Evolutionary conservation across 805 yeast genomes (phyloP).

Genomic region (Candida vaughaniae): DNA sequence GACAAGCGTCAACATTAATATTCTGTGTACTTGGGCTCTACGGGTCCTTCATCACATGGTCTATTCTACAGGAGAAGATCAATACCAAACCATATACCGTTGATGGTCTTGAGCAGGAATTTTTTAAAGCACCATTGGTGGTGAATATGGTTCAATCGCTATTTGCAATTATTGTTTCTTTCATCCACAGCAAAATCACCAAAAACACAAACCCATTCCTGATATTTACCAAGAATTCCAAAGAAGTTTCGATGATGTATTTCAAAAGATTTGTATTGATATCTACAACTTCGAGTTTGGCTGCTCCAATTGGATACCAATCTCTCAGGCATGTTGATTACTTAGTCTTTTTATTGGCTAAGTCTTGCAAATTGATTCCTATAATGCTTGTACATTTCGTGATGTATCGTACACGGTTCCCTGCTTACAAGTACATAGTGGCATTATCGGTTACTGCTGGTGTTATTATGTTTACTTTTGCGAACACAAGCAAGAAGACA

Average conservation of each 20-base stretch:
- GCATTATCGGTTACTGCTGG: conserved; percentile 81
- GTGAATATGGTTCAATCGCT: conserved; percentile 72
- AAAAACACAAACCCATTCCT: conserved; percentile 26
- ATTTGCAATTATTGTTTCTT: conserved; percentile 71
- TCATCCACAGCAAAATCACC: conserved; percentile 47
- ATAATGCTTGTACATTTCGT: conserved; percentile 82
- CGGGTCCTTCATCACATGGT: conserved; percentile 87
- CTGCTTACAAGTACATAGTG: conserved; percentile 72
- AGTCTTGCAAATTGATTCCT: conserved; percentile 91
- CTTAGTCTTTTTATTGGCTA: conserved; percentile 79
- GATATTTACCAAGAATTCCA: conserved; percentile 33
- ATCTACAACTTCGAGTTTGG: conserved; percentile 71
- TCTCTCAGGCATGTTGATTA: conserved; percentile 83
- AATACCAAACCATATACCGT: conserved; percentile 71
- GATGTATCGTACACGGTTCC: conserved; percentile 69
- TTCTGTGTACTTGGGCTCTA: conserved; percentile 65
- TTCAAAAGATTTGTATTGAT: conserved; percentile 47
- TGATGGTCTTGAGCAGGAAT: conserved; percentile 23
- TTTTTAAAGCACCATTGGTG: conserved; percentile 76
- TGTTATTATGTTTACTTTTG: conserved; percentile 71
- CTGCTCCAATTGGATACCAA: conserved; percentile 80
- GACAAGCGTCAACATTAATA: conserved; percentile 14
- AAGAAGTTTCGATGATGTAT: conserved; percentile 14
- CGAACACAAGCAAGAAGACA: conserved; percentile 21
- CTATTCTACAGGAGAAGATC: conserved; percentile 85